Base-by-base conservation (phyloP, 2,329 filamentous ascomycete genomes). In the Botryotinia globosa region DNA sequence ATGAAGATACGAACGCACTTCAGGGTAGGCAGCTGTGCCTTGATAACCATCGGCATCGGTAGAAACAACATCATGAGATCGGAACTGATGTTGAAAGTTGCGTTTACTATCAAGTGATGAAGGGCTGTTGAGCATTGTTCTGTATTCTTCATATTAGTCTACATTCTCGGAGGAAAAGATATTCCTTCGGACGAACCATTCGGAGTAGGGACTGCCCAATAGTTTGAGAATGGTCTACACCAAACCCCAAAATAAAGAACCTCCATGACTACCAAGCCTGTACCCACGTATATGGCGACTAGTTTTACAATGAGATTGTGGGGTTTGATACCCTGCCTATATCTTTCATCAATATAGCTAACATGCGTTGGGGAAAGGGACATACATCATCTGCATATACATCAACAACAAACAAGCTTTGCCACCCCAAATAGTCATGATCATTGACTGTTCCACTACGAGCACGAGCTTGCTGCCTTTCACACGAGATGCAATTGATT, bases 401-500 rank as follows among this genome's bases (percentile, higher is more conserved):
- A 89, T 85, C 74, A 89, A 80, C 48, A 90, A 78, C 74, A 90
- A 82, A 76, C 87, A 89, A 14, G 82, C 80, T 78, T 90, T 90
- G 75, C 88, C 83, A 0, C 82, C 80, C 85, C 87, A 90, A 44
- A 87, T 86, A 16, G 86, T 85, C 69, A 88, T 82, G 29, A 90
- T 82, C 82, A 92, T 91, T 77, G 86, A 85, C 80, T 90, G 84
- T 75, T 91, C 89, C 4, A 87, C 86, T 14, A 89, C 85, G 54
- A 90, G 82, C 0, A 90, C 88, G 82, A 88, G 85, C 83, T 91
- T 91, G 63, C 87, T 89, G 18, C 89, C 89, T 54, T 71, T 74
- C 48, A 78, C 76, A 34, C 79, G 74, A 16, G 74, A 75, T 59
- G 65, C 71, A 51, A 79, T 79, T 1, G 75, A 75, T 0, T 81